Evolutionary conservation across 1,139 yeast genomes (phyloP), one percentile per base, ranked within the genome.

Genomic region (Kurtzmaniella quercitrusa): DNA sequence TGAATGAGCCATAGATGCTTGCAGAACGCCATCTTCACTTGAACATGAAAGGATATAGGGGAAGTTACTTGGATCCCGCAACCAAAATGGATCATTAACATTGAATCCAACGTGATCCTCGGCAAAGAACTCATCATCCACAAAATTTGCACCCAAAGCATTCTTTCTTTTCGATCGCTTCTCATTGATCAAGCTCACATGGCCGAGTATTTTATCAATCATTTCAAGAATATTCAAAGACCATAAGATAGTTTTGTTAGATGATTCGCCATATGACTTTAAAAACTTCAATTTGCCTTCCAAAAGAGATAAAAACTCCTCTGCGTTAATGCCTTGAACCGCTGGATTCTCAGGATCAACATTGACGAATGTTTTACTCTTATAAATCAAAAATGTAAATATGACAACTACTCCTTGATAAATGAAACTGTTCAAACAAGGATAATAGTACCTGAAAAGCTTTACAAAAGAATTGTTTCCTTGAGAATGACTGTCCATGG

Each of bases 381-480:
- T 72, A 46, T 71, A 62, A 51, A 74, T 76, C 49, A 77, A 58
- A 47, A 76, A 59, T 0, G 80, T 75, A 55, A 72, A 77, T 15
- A 73, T 64, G 18, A 76, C 80, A 45, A 77, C 73, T 39, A 77
- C 62, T 1, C 81, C 79, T 51, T 77, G 82, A 53, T 76, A 75
- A 15, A 75, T 60, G 42, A 75, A 75, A 1, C 77, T 66, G 49
- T 73, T 73, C 45, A 75, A 65, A 48, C 74, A 75, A 17, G 82
- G 82, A 50, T 67, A 73, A 40, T 59, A 57, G 3, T 57, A 51
- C 39, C 72, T 51, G 50, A 71, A 67, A 21, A 65, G 52, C 44
- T 62, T 68, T 27, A 10, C 31, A 12, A 27, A 27, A 5, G 31
- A 27, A 27, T n/a, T n/a, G 14, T 3, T 10, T 1, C 72, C 75